These are phyloP conservation scores for Fragaria nilgerrensis DNA, from an alignment of 306 rosid genomes.

Conservation along the genomic window DNA sequence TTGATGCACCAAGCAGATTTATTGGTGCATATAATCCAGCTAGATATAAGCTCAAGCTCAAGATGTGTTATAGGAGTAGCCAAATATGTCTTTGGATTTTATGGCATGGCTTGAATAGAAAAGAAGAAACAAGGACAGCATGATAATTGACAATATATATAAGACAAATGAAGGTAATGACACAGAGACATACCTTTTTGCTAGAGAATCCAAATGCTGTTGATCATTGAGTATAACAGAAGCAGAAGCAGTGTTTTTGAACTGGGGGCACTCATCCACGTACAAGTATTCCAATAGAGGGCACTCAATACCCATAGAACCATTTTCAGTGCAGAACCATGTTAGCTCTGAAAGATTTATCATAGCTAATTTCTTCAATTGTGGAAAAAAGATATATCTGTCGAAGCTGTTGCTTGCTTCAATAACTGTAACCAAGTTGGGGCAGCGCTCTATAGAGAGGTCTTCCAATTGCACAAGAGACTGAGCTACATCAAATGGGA, in stretches of 20 bases:
- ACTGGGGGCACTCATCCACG: slow-evolving; percentile 1
- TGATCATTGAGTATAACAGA: background rate
- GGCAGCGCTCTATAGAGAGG: background rate
- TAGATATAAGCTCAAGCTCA: background rate
- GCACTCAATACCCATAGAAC: background rate
- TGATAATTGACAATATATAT: background rate
- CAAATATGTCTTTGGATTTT: background rate
- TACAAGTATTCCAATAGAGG: slow-evolving; percentile 13
- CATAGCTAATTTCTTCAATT: background rate
- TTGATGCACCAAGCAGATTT: too few species aligned
- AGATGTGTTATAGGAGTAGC: background rate
- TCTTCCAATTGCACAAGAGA: slow-evolving; percentile 14
- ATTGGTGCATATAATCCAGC: too few species aligned
- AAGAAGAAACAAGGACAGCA: background rate
- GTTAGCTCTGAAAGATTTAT: background rate
- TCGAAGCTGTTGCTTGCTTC: background rate
- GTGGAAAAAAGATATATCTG: background rate
- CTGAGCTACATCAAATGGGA: background rate
- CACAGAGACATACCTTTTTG: background rate
- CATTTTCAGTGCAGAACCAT: background rate
- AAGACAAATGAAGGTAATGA: background rate
- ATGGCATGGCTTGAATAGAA: background rate
- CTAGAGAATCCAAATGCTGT: background rate
- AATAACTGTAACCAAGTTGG: background rate
- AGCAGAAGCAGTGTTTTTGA: background rate